Base-by-base conservation (phyloP, 225 moss, liverwort and hornwort genomes). In the Asterella californica region DNA sequence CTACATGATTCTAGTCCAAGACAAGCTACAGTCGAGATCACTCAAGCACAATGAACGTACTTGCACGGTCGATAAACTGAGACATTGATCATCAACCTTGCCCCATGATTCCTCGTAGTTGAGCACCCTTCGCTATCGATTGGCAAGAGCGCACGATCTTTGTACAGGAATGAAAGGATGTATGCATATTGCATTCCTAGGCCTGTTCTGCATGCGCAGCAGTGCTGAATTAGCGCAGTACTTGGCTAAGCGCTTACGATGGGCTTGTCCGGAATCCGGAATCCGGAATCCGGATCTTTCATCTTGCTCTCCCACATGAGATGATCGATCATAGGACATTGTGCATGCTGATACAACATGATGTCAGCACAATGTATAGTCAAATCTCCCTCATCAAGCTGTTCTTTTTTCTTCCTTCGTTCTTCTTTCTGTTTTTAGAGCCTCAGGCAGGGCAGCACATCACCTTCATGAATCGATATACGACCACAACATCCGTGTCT, bases 71-170 rank as follows among this genome's bases (percentile, higher is more conserved):
- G 33, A 67, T 36, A 67, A 30, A 36, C 67, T 32, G 17, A 67
- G 67, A 33, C 65, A 65, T 32, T 29, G 18, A 3, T 14, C 33
- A 32, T 33, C 67, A 36, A 3, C 36, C 67, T 67, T 36, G 33
- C 42, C 67, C 29, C 67, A 67, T 34, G 67, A 67, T 67, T 33
- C 67, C 67, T 36, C 15, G 33, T 12, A 33, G 17, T 15, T 67
- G 34, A 27, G 34, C 67, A 67, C 15, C 12, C 14, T 14, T 17
- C 17, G 6, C 32, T 29, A 21, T 65, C 65, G 29, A 30, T 10
- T 29, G 65, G 65, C 17, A 65, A 65, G n/a, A n/a, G n/a, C 2
- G 67, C 67, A 67, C 67, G 67, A 67, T 67, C 33, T 67, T n/a
- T 67, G 11, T 34, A 33, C 67, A 67, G 67, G 61, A 21, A 61